Evolutionary conservation across 2,329 filamentous ascomycete genomes (phyloP).

Genomic region (Ophiostoma himal-ulmi): DNA sequence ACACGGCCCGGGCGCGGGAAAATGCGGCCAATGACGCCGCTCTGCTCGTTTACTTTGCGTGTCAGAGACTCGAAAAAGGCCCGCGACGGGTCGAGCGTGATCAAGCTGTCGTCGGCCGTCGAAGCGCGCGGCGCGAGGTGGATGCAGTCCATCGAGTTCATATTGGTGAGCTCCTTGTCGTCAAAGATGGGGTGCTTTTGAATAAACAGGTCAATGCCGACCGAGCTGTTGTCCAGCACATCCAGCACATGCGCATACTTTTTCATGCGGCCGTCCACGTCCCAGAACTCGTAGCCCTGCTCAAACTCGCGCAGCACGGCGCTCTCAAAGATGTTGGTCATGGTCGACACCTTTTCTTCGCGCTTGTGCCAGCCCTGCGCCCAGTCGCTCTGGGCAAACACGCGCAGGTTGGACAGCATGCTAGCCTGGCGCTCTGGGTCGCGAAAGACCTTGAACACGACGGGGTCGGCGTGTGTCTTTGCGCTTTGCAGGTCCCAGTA

Average conservation of each 20-base stretch:
- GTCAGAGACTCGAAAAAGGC: conserved; percentile 73
- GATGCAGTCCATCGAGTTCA: conserved; percentile 73
- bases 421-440: conserved; percentile 86
- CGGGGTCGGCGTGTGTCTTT: conserved; percentile 68
- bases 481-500: conserved; percentile 75
- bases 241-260: conserved; percentile 83
- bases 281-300: conserved; percentile 81
- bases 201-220: conserved; percentile 77
- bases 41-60: conserved; percentile 73
- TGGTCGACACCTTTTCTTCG: conserved; percentile 64
- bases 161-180: conserved; percentile 61
- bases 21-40: conserved; percentile 70
- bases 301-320: conserved; percentile 89
- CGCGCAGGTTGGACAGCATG: conserved; percentile 74
- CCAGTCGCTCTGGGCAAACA: conserved; percentile 76
- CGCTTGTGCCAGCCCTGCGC: conserved; percentile 66
- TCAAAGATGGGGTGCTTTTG: conserved; percentile 81
- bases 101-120: conserved; percentile 44
- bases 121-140: not conserved
- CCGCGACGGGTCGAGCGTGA: conserved; percentile 74
- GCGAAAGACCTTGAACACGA: conserved; percentile 79
- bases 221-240: conserved; percentile 70
- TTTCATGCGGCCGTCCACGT: conserved; percentile 82
- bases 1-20: conserved; percentile 69
- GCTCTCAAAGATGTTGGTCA: conserved; percentile 80